These are phyloP conservation scores for Marasmius fiardii DNA, from an alignment of 1,284 basidiomycete genomes.

Conservation along the genomic window DNA sequence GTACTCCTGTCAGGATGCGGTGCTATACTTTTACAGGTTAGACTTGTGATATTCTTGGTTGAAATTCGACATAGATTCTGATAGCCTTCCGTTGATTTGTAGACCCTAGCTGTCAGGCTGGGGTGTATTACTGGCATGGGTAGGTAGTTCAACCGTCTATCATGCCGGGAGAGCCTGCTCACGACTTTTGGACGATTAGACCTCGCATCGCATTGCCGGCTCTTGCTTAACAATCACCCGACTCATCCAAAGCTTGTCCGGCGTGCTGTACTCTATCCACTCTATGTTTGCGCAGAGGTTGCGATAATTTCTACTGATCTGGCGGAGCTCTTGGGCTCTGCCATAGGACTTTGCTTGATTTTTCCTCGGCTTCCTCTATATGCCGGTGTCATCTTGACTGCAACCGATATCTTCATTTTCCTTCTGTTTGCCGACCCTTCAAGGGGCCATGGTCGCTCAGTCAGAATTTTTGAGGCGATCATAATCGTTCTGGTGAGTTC, in stretches of 20 bases:
- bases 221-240: constrained; percentile 46
- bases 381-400: constrained; percentile 75
- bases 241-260: constrained; percentile 44
- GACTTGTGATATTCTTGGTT: constrained; percentile 23
- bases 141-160: constrained; percentile 13
- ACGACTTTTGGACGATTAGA: constrained; percentile 25
- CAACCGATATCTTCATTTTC: constrained; percentile 68
- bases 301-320: constrained; percentile 78
- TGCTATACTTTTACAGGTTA: constrained; percentile 58
- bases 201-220: constrained; percentile 51
- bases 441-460: constrained; percentile 31
- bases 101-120: constrained; percentile 39
- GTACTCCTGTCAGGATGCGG: constrained; percentile 67
- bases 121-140: constrained; percentile 49
- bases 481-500: constrained; percentile 52
- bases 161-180: background rate
- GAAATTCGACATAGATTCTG: too few species aligned
- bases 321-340: constrained; percentile 65
- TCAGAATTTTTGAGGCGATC: constrained; percentile 60
- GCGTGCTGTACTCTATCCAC: constrained; percentile 51
- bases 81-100: too few species aligned
- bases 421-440: constrained; percentile 41
- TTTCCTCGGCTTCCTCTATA: constrained; percentile 75
- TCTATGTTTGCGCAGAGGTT: constrained; percentile 62
- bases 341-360: constrained; percentile 58